These are phyloP conservation scores for Lyophyllum shimeji DNA, from an alignment of 768 basidiomycete genomes.

Conservation along the genomic window DNA sequence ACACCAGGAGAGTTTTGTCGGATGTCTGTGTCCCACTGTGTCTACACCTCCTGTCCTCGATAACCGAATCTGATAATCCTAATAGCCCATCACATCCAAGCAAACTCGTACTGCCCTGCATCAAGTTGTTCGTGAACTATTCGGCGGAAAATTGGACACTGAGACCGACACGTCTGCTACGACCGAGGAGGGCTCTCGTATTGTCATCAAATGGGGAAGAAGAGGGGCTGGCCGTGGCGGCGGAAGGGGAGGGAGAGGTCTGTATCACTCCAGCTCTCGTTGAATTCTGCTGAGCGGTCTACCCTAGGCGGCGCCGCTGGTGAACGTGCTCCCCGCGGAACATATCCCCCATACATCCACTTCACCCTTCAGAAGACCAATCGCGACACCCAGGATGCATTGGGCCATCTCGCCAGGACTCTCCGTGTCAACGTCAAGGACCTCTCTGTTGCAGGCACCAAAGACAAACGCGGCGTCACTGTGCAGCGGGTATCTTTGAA, in stretches of 20 bases:
- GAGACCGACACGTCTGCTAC: constrained; percentile 62
- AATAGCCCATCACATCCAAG: constrained; percentile 82
- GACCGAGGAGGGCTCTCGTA: constrained; percentile 68
- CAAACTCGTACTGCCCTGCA: constrained; percentile 81
- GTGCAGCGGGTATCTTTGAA: constrained; percentile 86
- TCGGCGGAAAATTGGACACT: constrained; percentile 81
- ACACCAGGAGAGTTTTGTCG: constrained; percentile 75
- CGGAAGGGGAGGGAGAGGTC: constrained; percentile 41
- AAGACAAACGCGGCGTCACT: constrained; percentile 97
- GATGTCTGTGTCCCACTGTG: constrained; percentile 56
- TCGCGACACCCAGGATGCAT: constrained; percentile 94
- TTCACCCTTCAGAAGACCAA: constrained; percentile 98
- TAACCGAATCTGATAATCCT: constrained; percentile 13
- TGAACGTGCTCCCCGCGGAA: constrained; percentile 55
- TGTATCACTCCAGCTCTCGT: not conserved
- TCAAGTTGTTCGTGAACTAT: constrained; percentile 74
- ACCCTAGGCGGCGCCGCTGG: constrained; percentile 16
- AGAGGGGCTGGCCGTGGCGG: constrained; percentile 48
- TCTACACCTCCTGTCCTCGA: constrained; percentile 9
- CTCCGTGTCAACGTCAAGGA: constrained; percentile 81
- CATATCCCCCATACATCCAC: constrained; percentile 87
- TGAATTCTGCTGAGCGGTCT: not conserved
- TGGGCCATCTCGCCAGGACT: constrained; percentile 74
- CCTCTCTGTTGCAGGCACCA: constrained; percentile 90
- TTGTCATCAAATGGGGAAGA: constrained; percentile 78